These are phyloP conservation scores for Ogataea hybrid DNA, from an alignment of 1,139 yeast species.

Conservation along the genomic window DNA sequence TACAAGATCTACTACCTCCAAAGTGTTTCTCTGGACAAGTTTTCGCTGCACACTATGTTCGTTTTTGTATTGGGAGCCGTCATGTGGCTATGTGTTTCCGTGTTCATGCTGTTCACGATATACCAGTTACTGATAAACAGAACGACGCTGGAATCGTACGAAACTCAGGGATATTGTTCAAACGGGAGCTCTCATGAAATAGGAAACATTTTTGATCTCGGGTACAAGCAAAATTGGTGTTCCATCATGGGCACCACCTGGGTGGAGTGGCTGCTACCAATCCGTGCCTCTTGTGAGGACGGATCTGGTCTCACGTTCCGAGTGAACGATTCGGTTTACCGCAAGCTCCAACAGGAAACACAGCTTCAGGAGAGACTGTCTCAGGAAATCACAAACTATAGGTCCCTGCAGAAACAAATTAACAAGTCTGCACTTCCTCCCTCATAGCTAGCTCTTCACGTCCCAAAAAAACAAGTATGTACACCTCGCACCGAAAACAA, in stretches of 20 bases:
- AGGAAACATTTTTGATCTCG: slow-evolving; percentile 78
- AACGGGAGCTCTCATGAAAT: slow-evolving; percentile 39
- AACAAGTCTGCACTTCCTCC: slow-evolving; percentile 21
- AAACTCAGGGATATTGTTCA: slow-evolving; percentile 50
- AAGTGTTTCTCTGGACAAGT: slow-evolving; percentile 33
- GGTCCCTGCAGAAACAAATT: slow-evolving; percentile 21
- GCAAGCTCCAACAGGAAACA: slow-evolving; percentile 39
- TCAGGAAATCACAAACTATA: slow-evolving; percentile 37
- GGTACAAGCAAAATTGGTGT: slow-evolving; percentile 57
- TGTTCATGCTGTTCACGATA: slow-evolving; percentile 59
- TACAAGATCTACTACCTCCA: slow-evolving; percentile 46
- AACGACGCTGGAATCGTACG: slow-evolving; percentile 84
- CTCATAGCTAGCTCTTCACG: slow-evolving; percentile 3
- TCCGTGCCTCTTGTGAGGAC: slow-evolving; percentile 25
- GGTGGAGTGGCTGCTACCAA: slow-evolving; percentile 73
- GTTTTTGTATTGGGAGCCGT: slow-evolving; percentile 59
- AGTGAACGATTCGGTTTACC: slow-evolving; percentile 41
- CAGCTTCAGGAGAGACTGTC: slow-evolving; percentile 49
- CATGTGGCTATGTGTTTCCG: slow-evolving; percentile 58
- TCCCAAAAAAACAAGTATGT: background rate
- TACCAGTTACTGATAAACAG: slow-evolving; percentile 60
- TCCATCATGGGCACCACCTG: slow-evolving; percentile 69
- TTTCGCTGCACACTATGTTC: slow-evolving; percentile 61
- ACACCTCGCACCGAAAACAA: slow-evolving; percentile 7
- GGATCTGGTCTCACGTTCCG: slow-evolving; percentile 25